Evolutionary conservation across 2,329 filamentous ascomycete genomes (phyloP), one percentile per base, ranked within the genome.

Genomic region (Alternaria atra): DNA sequence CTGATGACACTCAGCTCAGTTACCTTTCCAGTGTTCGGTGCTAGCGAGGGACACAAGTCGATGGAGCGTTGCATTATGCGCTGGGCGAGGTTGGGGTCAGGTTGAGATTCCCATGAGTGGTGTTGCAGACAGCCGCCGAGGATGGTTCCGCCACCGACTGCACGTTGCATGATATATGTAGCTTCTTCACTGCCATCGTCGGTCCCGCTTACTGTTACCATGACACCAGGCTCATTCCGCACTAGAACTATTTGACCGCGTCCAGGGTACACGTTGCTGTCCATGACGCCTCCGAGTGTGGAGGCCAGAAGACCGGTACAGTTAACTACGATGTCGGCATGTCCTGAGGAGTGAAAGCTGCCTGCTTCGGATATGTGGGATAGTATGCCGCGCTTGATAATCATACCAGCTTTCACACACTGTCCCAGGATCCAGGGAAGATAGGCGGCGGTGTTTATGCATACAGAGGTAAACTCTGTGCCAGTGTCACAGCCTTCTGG

Each of bases 391-490:
- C 82, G 75, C 35, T 77, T 79, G 61, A 84, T 82, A 1, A 87
- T 82, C 6, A 91, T 90, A 29, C 92, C 91, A 58, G 88, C 87
- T 69, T 87, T 88, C 29, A 91, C 84, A 76, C 92, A 96, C 80
- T 95, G 90, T 0, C 91, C 91, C 0, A 91, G 83, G 0, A 98
- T 88, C 88, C 91, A 97, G 4, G 92, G 88, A 2, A 97, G 87
- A 80, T 97, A 98, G 59, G 97, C 80, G 42, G 91, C 88, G 0
- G 92, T 92, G 80, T 98, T 97, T 77, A 97, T 94, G 80, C 94
- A 97, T 40, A 97, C 89, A 1, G 91, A 94, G 7, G 87, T 92
- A 78, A 95, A 97, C 56, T 85, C 83, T 52, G 87, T 91, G 25
- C 89, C 93, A 10, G 90, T 90, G 61, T 93, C 89, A 54, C 90